Evolutionary conservation across 306 rosid genomes (phyloP), one percentile per base, ranked within the genome.

Genomic region (Pterocarpus santalinus): DNA sequence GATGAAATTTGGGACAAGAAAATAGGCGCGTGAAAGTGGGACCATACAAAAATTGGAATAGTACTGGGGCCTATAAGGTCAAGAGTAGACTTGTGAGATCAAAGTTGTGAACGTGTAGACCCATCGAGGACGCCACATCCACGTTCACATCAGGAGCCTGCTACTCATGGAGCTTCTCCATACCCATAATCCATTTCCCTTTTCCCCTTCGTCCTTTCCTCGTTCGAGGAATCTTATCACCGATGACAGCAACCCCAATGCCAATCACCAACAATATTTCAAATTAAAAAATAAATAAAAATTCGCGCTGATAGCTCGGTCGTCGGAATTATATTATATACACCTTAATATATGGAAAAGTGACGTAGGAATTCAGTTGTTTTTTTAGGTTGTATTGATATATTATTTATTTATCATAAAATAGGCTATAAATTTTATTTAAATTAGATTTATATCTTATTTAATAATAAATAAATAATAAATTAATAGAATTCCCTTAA

Each of bases 191-290:
- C 17, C 57, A 14, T 51, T 51, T 11, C 13, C 3, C 4, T 47
- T 52, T 52, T 52, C 2, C 8, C 68, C 14, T 36, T 47, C 3
- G 14, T 67, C 17, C 38, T 76, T 79, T 81, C 87, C 73, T 83
- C 73, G 81, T 77, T 84, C 70, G 69, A 71, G 81, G 91, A 86
- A 88, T 86, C 89, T 84, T 62, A 65, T 39, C 4, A 47, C 32
- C 62, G 33, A 57, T 73, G 12, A 49, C 8, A 35, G 11, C 77
- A 41, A 62, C 2, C 0, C 4, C 22, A 34, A 49, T 55, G 15
- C 38, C 62, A 36, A 17, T 14, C 0, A 0, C 44, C 49, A 57
- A 58, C 46, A 46, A 34, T 69, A 30, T 2, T 36, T 51, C 11
- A 11, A 47, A 22, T 22, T 22, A 22, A 22, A 22, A 22, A 22